Percentiles rank a stretch among this genome's conserved stretches.
Evolutionary conservation across 805 yeast species (phyloP).

Genomic region (Scheffersomyces ergatensis): DNA sequence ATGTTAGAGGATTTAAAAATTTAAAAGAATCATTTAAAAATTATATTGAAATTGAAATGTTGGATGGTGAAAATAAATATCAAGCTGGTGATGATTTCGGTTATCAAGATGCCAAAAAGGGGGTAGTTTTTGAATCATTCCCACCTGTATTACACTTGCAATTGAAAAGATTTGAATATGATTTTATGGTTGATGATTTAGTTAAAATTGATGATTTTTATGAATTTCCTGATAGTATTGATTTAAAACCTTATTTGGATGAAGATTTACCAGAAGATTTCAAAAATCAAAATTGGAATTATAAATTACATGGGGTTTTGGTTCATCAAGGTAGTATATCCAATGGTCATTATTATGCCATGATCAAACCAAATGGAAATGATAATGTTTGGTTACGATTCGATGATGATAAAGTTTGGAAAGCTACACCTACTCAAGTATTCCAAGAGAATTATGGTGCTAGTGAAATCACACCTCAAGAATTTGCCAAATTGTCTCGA

Average conservation of each 20-base stretch:
- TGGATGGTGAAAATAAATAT: constrained; percentile 94
- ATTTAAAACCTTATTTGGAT: constrained; percentile 75
- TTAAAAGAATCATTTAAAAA: constrained; percentile 76
- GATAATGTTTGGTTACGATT: constrained; percentile 79
- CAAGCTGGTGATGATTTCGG: constrained; percentile 85
- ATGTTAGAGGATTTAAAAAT: constrained; percentile 78
- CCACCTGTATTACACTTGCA: constrained; percentile 95
- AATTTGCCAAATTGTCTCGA: constrained; percentile 51
- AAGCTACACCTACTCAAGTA: constrained; percentile 79
- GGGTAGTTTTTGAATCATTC: constrained; percentile 85
- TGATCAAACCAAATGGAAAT: constrained; percentile 74
- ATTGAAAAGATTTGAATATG: constrained; percentile 91
- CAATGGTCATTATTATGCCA: constrained; percentile 94
- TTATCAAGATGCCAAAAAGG: constrained; percentile 93
- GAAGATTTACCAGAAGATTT: constrained; percentile 42
- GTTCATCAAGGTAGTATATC: constrained; percentile 96
- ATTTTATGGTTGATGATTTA: constrained; percentile 82
- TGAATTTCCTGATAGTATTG: constrained; percentile 83
- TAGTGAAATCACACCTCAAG: constrained; percentile 49
- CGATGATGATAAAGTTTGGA: constrained; percentile 94
- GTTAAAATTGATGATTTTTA: constrained; percentile 90
- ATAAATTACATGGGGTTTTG: constrained; percentile 86
- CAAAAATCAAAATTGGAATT: constrained; percentile 63
- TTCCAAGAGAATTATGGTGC: constrained; percentile 93
- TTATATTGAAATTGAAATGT: constrained; percentile 82